Evolutionary conservation across 2,329 filamentous ascomycete genomes (phyloP), one percentile per base, ranked within the genome.

Genomic region (Colletotrichum melonis): DNA sequence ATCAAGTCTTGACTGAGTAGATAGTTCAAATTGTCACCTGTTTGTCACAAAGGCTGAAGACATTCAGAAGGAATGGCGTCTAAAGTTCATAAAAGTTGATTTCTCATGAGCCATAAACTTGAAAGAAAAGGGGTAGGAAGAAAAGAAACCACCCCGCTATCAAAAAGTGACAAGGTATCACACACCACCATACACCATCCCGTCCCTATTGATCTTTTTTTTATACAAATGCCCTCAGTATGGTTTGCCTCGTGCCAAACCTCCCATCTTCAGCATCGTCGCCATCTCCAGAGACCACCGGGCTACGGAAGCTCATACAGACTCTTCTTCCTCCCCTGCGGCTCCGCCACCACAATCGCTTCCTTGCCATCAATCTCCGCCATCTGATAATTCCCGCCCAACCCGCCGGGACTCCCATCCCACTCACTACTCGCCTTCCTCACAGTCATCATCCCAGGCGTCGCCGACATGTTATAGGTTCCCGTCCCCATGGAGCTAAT

Each of bases 301-400:
- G 42, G 7, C 42, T 65, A 70, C 22, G 70, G 70, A 55, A 73
- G 46, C 70, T 73, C 70, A 6, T 73, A 70, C 32, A 73, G 6
- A 24, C 70, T 73, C 70, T 73, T 73, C 60, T 56, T 65, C 56
- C 67, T 64, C 60, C n/a, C 55, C 16, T 65, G 54, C 12, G 67
- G 55, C 60, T 63, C 46, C 5, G 28, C n/a, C 22, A 65, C 46
- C 8, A 62, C 28, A 3, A 73, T 22, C 70, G 66, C 49, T 56
- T 73, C 70, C 66, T 65, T 73, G 26, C 70, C 70, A 2, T 73
- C 70, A 26, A 73, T 73, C 60, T 73, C 70, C 2, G 60, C 70
- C 67, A 73, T 70, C 67, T 70, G 70, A 38, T 73, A 65, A 12
- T 57, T 30, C 1, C 70, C 70, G 1, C 67, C 66, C 9, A 59